phyloP scores from a whole-genome alignment of 2,329 filamentous ascomycete genomes.

The Penicillium sp. region DNA sequence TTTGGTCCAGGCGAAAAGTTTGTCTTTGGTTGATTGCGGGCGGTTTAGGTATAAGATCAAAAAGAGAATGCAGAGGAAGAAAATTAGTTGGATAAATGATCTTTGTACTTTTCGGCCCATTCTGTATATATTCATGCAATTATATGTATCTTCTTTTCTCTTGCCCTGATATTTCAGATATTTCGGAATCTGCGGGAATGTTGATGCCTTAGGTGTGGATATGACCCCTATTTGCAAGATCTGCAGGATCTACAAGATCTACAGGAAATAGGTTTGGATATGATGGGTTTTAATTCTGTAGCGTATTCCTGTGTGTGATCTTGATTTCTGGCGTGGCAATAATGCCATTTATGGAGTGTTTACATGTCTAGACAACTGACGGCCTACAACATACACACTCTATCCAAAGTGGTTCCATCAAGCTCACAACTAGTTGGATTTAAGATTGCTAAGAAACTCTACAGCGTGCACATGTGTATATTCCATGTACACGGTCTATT shows the following conservation, averaged over 20 bases:
- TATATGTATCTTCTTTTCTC: background rate
- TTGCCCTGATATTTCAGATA: background rate
- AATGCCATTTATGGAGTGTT: background rate
- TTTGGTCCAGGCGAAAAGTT: constrained; percentile 44
- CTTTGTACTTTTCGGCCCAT: constrained; percentile 40
- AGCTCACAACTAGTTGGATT: background rate
- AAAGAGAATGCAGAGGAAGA: constrained; percentile 36
- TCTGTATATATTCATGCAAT: constrained; percentile 6
- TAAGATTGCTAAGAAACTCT: too few relatives aligned
- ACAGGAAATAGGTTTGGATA: background rate
- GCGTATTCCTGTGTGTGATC: background rate
- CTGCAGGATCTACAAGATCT: background rate
- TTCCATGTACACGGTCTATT: too few relatives aligned
- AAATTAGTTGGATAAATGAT: constrained; percentile 34
- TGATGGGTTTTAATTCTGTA: too few relatives aligned
- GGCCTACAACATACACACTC: too few relatives aligned
- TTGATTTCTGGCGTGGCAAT: background rate
- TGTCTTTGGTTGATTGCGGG: constrained; percentile 26
- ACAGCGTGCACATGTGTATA: too few relatives aligned
- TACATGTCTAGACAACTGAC: background rate
- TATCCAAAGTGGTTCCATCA: too few relatives aligned
- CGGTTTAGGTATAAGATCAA: constrained; percentile 41
- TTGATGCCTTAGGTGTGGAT: constrained; percentile 1
- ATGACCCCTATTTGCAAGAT: background rate
- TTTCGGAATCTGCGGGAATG: background rate